Evolutionary conservation across 768 basidiomycete genomes (phyloP).

Genomic region (Crucibulum laeve): DNA sequence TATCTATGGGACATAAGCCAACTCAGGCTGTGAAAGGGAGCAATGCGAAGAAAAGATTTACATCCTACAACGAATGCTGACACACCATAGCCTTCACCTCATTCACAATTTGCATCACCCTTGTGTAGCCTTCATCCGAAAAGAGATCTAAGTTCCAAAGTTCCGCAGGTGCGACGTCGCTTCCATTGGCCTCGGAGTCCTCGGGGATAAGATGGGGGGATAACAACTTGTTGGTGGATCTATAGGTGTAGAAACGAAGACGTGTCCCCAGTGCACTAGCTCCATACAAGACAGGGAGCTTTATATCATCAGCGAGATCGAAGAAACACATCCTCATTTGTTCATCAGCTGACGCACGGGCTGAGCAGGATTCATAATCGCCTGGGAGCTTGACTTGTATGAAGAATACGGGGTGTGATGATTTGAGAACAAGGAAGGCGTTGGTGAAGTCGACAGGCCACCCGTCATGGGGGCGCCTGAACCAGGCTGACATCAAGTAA

Average conservation of each 20-base stretch:
- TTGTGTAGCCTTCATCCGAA: constrained; percentile 9
- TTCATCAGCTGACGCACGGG: constrained; percentile 16
- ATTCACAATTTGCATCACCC: constrained; percentile 10
- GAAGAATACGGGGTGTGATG: constrained; percentile 19
- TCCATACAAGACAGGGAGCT: constrained; percentile 15
- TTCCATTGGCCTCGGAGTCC: constrained; percentile 13
- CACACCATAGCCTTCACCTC: constrained; percentile 14
- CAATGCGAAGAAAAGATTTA: no score
- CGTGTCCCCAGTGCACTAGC: constrained; percentile 20
- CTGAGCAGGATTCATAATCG: constrained; percentile 5
- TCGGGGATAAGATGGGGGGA: constrained; percentile 10
- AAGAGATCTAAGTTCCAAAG: constrained; percentile 20
- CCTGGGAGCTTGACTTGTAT: constrained; percentile 19
- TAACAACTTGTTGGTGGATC: constrained; percentile 8
- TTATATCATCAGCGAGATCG: constrained; percentile 9
- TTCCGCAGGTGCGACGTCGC: constrained; percentile 19
- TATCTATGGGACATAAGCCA: no score
- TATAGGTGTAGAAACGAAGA: constrained; percentile 18
- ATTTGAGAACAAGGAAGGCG: constrained; percentile 13
- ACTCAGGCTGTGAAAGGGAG: no score
- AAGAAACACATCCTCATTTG: constrained; percentile 19
- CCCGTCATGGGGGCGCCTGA: constrained; percentile 9
- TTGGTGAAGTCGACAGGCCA: constrained; percentile 16
- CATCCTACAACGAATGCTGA: no score
- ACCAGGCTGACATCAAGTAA: constrained; percentile 14